Base-by-base conservation (phyloP, 2,329 filamentous ascomycete species). In the Colletotrichum chlorophyti region DNA sequence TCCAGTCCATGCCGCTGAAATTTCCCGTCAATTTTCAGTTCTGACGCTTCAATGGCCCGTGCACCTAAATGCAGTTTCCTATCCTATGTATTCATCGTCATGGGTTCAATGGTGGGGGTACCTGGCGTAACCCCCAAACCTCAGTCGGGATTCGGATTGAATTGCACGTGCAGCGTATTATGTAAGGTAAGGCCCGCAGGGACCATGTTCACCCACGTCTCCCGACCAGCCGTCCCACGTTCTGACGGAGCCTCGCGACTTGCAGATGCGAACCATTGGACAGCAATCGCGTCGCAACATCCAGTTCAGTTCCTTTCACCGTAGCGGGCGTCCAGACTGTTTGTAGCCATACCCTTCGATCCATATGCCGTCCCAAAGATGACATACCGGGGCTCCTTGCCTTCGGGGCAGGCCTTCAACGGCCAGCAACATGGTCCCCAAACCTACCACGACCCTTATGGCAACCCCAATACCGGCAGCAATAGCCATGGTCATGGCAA, bases 321-420 rank as follows among this genome's bases (percentile, higher is more conserved):
- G 26, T 58, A 42, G 53, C 53, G 29, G 47, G 37, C 40, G 24
- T 46, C 58, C 35, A 58, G 34, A 59, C 31, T 27, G 24, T 35
- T 47, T 52, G 53, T 47, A 60, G 45, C 41, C 27, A 60, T n/a
- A 41, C 23, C 15, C 41, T 57, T 45, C 58, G 46, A 48, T 51
- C 53, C 58, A 21, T 62, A 65, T 66, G 65, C 46, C 53, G 48
- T 57, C 52, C 58, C 66, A 68, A 68, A 66, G 60, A 70, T 74
- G 68, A 70, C 68, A 63, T 73, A 69, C 67, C 70, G 70, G 64
- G 71, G 70, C 68, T 70, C 69, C 63, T 69, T 75, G 70, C 74
- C 75, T 66, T 68, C 73, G 62, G 73, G 74, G 65, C 73, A 74
- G 69, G 68, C 68, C 63, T 77, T 69, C 66, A 67, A 70, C 61